phyloP scores from a whole-genome alignment of 495 filamentous ascomycete species.

The Podospora bellae-mahoneyi region DNA sequence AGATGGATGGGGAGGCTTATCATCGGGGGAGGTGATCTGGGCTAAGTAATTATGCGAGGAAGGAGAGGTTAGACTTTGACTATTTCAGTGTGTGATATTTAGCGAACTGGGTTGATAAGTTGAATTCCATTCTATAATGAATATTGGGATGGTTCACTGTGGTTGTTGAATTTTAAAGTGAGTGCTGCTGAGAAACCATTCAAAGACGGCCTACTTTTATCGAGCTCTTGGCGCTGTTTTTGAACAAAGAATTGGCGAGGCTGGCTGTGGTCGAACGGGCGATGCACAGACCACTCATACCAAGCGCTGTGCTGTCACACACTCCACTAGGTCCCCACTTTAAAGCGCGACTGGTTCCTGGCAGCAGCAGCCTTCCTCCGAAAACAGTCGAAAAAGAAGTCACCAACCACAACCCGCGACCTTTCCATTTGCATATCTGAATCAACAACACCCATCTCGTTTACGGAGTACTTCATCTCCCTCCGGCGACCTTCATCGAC shows the following conservation, averaged over 20 bases:
- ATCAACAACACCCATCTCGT: not conserved
- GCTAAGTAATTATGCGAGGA: not conserved
- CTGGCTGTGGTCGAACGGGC: not conserved
- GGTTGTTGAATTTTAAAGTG: not conserved
- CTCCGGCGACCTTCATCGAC: not conserved
- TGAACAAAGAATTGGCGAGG: not conserved
- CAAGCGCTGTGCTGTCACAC: not conserved
- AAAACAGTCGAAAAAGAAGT: constrained; percentile 19
- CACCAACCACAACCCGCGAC: not conserved
- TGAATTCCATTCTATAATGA: not conserved
- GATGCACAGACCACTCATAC: not conserved
- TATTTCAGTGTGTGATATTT: not conserved
- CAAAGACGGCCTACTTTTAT: not conserved
- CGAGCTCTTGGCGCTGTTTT: not conserved
- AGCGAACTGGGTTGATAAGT: not conserved
- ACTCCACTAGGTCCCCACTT: not conserved
- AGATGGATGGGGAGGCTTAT: constrained; percentile 36
- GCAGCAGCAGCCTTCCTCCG: constrained; percentile 14
- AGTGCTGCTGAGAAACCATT: too few relatives aligned
- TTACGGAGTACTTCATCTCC: not conserved
- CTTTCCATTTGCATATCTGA: not conserved
- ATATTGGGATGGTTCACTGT: not conserved
- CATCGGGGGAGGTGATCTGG: constrained; percentile 3
- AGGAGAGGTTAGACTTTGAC: not conserved
- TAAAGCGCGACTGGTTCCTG: constrained; percentile 7